These are phyloP conservation scores for Phytophthora hybrid DNA, from an alignment of 352 stramenopile genomes.

Conservation along the genomic window DNA sequence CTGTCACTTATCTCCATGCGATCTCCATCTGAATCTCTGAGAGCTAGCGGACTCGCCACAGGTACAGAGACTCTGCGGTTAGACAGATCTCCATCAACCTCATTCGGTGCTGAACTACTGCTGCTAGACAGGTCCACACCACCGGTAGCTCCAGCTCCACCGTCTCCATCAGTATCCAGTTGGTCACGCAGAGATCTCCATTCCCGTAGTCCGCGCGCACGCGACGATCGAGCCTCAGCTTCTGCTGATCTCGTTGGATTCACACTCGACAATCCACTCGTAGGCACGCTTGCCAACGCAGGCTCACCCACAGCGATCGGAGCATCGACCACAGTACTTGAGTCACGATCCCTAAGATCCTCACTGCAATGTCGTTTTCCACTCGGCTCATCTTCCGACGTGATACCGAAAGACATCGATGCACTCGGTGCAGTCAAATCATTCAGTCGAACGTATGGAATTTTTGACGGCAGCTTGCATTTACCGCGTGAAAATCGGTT, in stretches of 20 bases:
- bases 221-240: constrained; percentile 14
- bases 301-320: constrained; percentile 1
- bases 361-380: constrained; percentile 13
- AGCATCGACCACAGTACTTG: constrained; percentile 14
- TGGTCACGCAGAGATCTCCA: neutral
- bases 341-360: neutral
- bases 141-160: constrained; percentile 1
- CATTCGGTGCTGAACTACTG: constrained; percentile 3
- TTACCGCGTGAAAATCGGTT: constrained; percentile 9
- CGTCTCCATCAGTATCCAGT: constrained; percentile 10
- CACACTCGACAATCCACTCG: constrained; percentile 11
- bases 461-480: neutral
- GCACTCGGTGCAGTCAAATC: neutral
- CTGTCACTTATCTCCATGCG: neutral
- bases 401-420: neutral
- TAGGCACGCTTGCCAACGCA: neutral
- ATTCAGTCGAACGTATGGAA: constrained; percentile 14
- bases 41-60: neutral
- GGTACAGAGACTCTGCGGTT: constrained; percentile 7
- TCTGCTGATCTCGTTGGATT: constrained; percentile 14
- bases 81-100: constrained; percentile 2
- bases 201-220: constrained; percentile 1
- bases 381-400: neutral
- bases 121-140: constrained; percentile 2
- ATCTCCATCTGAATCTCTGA: constrained; percentile 9